Conservation (phyloP, 495 filamentous ascomycete species). For the Xylaria acuta region DNA sequence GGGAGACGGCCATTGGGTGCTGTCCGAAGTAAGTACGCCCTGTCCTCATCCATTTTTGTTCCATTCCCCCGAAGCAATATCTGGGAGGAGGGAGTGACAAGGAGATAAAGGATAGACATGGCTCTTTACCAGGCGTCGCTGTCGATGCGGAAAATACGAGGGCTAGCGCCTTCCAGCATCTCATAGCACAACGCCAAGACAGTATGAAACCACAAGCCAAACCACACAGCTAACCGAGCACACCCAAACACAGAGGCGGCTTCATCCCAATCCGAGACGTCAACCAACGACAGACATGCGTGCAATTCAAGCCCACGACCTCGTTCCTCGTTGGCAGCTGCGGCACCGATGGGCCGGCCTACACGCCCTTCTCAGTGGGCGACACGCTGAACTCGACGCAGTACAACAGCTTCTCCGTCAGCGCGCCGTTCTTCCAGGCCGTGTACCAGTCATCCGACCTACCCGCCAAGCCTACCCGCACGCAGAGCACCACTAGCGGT, state of each 20-base stretch:
- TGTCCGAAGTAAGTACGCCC: constrained; percentile 35
- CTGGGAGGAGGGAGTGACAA: background rate
- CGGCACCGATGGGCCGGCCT: background rate
- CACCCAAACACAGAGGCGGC: constrained; percentile 17
- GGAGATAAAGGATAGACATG: background rate
- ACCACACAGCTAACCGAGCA: constrained; percentile 10
- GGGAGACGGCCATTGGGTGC: constrained; percentile 44
- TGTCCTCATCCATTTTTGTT: background rate
- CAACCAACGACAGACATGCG: constrained; percentile 39
- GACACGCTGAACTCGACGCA: background rate
- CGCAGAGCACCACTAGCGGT: background rate
- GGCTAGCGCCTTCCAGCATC: background rate
- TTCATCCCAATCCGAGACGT: background rate
- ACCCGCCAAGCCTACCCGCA: background rate
- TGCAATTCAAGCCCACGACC: constrained; percentile 23
- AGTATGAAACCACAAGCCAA: background rate
- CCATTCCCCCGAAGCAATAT: background rate
- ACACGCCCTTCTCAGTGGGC: constrained; percentile 20
- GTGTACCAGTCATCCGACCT: constrained; percentile 36
- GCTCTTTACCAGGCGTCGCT: background rate
- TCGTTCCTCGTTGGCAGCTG: constrained; percentile 25
- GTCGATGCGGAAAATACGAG: background rate
- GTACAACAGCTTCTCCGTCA: constrained; percentile 28
- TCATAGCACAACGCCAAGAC: background rate
- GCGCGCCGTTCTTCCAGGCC: constrained; percentile 43